Evolutionary conservation across 2,329 filamentous ascomycete genomes (phyloP).

Genomic region (Lecanicillium sp.): DNA sequence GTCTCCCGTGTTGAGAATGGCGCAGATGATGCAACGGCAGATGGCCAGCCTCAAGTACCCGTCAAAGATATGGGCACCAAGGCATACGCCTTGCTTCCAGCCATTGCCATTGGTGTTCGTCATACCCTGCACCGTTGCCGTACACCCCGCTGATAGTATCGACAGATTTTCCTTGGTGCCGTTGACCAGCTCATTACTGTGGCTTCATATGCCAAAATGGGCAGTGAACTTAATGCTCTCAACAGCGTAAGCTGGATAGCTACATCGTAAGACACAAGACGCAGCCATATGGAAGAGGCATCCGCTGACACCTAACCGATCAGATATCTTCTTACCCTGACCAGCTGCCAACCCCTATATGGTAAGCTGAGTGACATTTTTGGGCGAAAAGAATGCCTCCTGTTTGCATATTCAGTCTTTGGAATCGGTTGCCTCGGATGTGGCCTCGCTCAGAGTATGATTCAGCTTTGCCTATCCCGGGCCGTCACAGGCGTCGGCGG

Average conservation of each 20-base stretch:
- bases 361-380: constrained; percentile 66
- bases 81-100: constrained; percentile 29
- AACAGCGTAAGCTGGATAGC: constrained; percentile 73
- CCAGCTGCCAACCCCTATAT: constrained; percentile 68
- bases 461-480: constrained; percentile 57
- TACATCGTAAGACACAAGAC: constrained; percentile 24
- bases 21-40: background rate
- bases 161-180: constrained; percentile 61
- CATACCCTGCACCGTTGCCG: background rate
- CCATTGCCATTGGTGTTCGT: constrained; percentile 29
- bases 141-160: background rate
- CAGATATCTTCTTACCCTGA: constrained; percentile 65
- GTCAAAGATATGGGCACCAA: constrained; percentile 23
- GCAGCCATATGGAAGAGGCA: background rate
- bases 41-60: background rate
- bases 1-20: background rate
- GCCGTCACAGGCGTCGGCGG: constrained; percentile 51
- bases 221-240: constrained; percentile 65
- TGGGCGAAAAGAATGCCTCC: constrained; percentile 56
- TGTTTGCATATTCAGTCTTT: constrained; percentile 59
- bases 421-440: constrained; percentile 57
- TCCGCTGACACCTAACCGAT: too few species aligned
- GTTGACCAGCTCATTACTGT: constrained; percentile 72
- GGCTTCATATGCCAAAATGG: constrained; percentile 71
- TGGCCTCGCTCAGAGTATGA: constrained; percentile 55